phyloP scores from a whole-genome alignment of 345 rosid species.

The Lepidium sativum region DNA sequence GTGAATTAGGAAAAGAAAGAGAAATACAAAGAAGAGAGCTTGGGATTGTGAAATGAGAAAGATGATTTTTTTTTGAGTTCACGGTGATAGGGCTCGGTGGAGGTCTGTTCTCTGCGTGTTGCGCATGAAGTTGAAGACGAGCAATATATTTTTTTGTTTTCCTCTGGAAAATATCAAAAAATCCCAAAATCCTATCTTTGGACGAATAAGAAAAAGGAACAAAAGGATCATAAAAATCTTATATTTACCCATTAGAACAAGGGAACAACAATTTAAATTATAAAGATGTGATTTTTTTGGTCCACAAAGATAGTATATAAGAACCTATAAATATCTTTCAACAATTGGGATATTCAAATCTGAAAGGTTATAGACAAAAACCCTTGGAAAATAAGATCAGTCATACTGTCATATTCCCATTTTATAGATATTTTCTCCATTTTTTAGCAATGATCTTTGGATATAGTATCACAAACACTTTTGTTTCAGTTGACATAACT shows the following conservation, averaged over 20 bases:
- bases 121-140: slow-evolving; percentile 4
- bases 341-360: background rate
- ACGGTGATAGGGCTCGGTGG: slow-evolving; percentile 10
- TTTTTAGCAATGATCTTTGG: background rate
- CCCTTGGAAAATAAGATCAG: no score
- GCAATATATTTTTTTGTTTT: background rate
- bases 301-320: background rate
- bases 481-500: background rate
- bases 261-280: no score
- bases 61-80: background rate
- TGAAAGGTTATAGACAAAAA: background rate
- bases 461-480: background rate
- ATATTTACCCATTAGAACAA: no score
- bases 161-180: background rate
- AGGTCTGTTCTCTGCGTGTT: slow-evolving; percentile 15
- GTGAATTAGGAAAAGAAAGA: background rate
- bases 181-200: background rate
- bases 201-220: no score
- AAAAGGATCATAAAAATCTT: no score
- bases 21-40: background rate
- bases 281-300: background rate
- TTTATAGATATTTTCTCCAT: background rate
- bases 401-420: no score
- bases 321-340: slow-evolving; percentile 9
- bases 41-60: background rate